phyloP scores from a whole-genome alignment of 306 rosid genomes.

The Prunus mongolica region DNA sequence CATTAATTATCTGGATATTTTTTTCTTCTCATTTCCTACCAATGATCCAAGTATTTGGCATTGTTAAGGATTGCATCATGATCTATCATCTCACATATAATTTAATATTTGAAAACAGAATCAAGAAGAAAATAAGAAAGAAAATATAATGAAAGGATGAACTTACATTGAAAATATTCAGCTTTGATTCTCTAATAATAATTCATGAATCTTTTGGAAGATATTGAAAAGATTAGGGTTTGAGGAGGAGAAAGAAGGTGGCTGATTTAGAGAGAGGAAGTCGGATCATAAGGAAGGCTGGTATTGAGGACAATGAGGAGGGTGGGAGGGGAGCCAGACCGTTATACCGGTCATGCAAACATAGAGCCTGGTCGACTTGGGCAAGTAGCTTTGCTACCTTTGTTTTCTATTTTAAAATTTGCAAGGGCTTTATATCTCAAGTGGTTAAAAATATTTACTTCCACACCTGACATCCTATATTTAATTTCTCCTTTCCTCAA shows the following conservation, averaged over 20 bases:
- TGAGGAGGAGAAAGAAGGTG: not conserved
- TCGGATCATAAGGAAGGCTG: not conserved
- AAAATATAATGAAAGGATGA: not conserved
- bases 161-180: conserved; percentile 3
- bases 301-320: conserved; percentile 8
- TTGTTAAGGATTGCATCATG: not conserved
- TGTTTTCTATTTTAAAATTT: too few species aligned
- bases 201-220: not conserved
- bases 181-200: not conserved
- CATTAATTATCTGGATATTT: not conserved
- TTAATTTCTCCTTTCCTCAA: too few species aligned
- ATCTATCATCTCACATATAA: not conserved
- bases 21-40: not conserved
- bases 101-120: not conserved
- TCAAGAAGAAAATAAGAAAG: not conserved
- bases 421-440: too few species aligned
- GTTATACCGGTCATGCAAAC: conserved; percentile 19
- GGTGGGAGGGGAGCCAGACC: conserved; percentile 12
- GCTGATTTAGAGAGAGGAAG: conserved; percentile 6
- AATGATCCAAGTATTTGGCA: not conserved
- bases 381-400: too few species aligned
- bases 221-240: not conserved
- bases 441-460: too few species aligned
- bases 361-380: not conserved
- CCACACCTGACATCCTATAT: rapidly evolving